Conservation (phyloP, 768 basidiomycete genomes). For the Suillus cothurnatus region DNA sequence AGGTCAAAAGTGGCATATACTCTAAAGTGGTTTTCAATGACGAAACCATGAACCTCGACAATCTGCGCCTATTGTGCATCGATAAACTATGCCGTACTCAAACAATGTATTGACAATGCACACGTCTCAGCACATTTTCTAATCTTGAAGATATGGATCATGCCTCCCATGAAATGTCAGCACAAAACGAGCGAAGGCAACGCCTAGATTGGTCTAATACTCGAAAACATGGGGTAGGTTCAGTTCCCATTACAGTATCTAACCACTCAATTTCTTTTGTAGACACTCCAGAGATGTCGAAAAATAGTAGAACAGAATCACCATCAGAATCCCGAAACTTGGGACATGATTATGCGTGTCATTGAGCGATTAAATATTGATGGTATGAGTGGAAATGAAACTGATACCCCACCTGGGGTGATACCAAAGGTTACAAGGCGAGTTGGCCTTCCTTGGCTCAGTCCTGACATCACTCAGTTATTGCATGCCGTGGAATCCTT, state of each 20-base stretch:
- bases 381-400: slow-evolving; percentile 16
- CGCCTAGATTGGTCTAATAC: neutral
- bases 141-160: neutral
- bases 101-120: neutral
- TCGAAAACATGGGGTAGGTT: slow-evolving; percentile 1
- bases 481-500: neutral
- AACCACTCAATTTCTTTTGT: too few relatives aligned
- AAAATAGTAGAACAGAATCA: slow-evolving; percentile 7
- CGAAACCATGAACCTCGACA: neutral
- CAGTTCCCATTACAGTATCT: too few relatives aligned
- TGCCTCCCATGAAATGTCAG: neutral
- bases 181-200: neutral
- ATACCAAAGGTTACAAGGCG: neutral
- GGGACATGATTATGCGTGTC: neutral
- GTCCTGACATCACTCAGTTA: neutral
- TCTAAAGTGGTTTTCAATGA: neutral
- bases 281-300: slow-evolving; percentile 3
- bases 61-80: neutral
- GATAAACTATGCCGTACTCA: slow-evolving; percentile 4
- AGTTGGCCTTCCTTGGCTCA: neutral
- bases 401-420: neutral
- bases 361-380: slow-evolving; percentile 1
- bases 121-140: neutral
- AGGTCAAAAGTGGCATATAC: neutral
- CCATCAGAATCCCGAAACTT: slow-evolving; percentile 4